Percentiles rank a stretch among this genome's conserved stretches.
These are phyloP conservation scores for Fusarium temperatum DNA, from an alignment of 2,329 filamentous ascomycete genomes.

Conservation along the genomic window DNA sequence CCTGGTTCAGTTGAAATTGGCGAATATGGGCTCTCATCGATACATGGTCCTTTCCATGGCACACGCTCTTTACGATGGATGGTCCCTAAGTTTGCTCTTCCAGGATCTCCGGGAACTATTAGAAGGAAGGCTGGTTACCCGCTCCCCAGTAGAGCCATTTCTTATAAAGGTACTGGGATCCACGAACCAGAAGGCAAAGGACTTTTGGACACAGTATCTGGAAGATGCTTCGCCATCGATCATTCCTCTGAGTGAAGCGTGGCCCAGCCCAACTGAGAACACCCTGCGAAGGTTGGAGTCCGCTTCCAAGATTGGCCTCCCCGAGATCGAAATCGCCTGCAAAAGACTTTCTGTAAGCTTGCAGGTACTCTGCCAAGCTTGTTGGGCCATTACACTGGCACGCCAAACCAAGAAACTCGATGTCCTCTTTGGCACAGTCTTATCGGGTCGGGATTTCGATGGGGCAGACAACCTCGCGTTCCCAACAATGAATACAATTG, in stretches of 20 bases:
- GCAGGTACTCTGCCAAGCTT: conserved; percentile 79
- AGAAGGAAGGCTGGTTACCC: conserved; percentile 48
- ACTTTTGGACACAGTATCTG: conserved; percentile 79
- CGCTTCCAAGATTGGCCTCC: background rate
- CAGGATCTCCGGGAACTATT: conserved; percentile 76
- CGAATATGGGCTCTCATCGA: conserved; percentile 42
- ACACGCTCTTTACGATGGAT: conserved; percentile 90
- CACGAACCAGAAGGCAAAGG: conserved; percentile 34
- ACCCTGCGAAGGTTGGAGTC: conserved; percentile 27
- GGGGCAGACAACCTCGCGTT: conserved; percentile 76
- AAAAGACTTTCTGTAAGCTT: conserved; percentile 73
- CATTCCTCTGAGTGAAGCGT: conserved; percentile 25
- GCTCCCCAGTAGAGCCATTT: conserved; percentile 61
- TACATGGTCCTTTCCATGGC: conserved; percentile 76
- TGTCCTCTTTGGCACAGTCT: conserved; percentile 81
- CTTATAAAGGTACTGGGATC: conserved; percentile 50
- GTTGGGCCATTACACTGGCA: conserved; percentile 78
- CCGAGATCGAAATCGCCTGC: conserved; percentile 64
- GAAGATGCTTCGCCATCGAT: conserved; percentile 56
- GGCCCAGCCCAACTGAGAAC: background rate
- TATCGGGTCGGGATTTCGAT: conserved; percentile 84
- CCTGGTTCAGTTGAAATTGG: conserved; percentile 62
- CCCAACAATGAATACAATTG: conserved; percentile 91
- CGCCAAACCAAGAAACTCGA: conserved; percentile 72
- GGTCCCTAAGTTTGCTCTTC: conserved; percentile 80